Evolutionary conservation across 352 stramenopile genomes (phyloP).

Genomic region (Phytopythium litorale): DNA sequence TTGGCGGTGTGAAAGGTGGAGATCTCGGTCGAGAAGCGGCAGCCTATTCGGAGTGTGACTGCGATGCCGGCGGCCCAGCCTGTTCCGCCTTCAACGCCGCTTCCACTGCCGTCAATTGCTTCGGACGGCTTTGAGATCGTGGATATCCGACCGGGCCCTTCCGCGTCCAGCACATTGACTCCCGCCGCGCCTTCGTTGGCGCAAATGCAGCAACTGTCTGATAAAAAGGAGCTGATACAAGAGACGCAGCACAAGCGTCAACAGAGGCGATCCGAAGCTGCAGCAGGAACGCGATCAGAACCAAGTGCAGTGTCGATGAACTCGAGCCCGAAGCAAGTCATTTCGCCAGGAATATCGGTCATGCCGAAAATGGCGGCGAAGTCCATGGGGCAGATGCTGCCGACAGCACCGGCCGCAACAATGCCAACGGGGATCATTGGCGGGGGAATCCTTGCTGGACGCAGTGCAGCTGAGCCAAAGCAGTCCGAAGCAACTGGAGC

Average conservation of each 20-base stretch:
- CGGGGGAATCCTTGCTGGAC: neutral
- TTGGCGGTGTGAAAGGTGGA: neutral
- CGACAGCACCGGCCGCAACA: neutral
- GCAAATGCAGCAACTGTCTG: neutral
- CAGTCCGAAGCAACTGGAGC: neutral
- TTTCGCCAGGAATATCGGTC: neutral
- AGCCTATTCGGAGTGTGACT: neutral
- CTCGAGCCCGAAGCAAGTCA: neutral
- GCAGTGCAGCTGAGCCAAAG: neutral
- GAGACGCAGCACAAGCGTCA: neutral
- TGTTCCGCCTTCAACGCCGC: neutral
- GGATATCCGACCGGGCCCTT: neutral
- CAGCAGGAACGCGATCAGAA: neutral
- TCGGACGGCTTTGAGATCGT: conserved; percentile 7
- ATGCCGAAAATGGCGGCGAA: conserved; percentile 4
- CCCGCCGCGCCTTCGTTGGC: neutral
- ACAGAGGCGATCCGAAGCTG: neutral
- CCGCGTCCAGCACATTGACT: neutral
- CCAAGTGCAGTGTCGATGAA: neutral
- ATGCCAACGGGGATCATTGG: neutral
- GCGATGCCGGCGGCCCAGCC: neutral
- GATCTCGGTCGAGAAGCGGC: conserved; percentile 1
- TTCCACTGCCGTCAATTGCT: neutral
- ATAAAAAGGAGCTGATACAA: neutral
- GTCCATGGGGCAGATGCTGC: neutral